These are phyloP conservation scores for Gloeophyllum trabeum DNA, from an alignment of 768 basidiomycete species.

Conservation along the genomic window DNA sequence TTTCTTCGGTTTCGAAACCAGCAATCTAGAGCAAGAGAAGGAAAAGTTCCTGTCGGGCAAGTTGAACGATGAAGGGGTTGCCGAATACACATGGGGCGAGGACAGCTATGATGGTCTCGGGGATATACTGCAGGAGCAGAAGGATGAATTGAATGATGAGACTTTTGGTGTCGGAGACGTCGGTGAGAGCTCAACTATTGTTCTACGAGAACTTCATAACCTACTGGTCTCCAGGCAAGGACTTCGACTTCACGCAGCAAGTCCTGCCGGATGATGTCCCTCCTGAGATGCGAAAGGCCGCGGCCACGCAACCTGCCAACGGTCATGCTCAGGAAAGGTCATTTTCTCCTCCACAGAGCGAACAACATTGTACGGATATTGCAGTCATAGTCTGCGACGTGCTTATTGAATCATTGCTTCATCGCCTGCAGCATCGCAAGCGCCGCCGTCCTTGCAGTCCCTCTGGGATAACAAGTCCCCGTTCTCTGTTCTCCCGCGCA, in stretches of 20 bases:
- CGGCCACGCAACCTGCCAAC: constrained; percentile 5
- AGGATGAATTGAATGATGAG: constrained; percentile 93
- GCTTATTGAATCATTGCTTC: background rate
- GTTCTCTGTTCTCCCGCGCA: constrained; percentile 53
- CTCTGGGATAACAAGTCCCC: constrained; percentile 79
- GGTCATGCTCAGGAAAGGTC: background rate
- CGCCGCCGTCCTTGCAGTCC: constrained; percentile 48
- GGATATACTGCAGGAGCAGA: constrained; percentile 77
- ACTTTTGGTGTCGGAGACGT: constrained; percentile 95
- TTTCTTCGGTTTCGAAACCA: constrained; percentile 70
- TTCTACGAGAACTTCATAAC: too few species aligned
- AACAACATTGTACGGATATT: constrained; percentile 4
- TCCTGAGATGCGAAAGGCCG: too few species aligned
- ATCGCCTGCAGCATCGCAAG: constrained; percentile 19
- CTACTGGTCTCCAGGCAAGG: constrained; percentile 71
- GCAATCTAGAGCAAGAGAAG: constrained; percentile 54
- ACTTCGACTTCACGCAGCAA: constrained; percentile 70
- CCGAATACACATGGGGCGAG: constrained; percentile 89
- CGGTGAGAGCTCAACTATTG: constrained; percentile 64
- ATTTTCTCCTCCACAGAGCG: background rate
- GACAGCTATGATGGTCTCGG: constrained; percentile 86
- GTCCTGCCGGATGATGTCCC: constrained; percentile 19
- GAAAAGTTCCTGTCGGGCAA: constrained; percentile 36
- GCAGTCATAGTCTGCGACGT: constrained; percentile 1
- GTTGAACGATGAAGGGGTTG: constrained; percentile 64